A percentile compares a stretch with the other conserved stretches of the same genome.
Conservation (phyloP, 1,284 basidiomycete genomes). For the Ustilago lituana region DNA sequence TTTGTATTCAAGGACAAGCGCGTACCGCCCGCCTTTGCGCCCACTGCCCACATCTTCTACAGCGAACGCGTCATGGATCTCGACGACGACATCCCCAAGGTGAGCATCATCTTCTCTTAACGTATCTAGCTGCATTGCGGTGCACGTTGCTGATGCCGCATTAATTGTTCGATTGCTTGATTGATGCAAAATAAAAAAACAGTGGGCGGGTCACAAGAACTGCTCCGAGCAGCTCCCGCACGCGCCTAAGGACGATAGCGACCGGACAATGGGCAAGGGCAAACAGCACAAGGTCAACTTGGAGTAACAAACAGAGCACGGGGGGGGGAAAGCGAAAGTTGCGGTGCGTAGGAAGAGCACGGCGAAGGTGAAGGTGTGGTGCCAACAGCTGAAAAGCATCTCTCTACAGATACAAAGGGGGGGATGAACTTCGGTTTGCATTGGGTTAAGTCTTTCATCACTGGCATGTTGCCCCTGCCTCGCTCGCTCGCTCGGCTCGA, state of each 20-base stretch:
- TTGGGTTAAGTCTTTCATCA: no score
- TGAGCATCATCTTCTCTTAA: conserved; percentile 1
- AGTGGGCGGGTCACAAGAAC: conserved; percentile 46
- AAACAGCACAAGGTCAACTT: conserved; percentile 38
- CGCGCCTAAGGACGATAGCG: conserved; percentile 23
- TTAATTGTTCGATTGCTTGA: background rate
- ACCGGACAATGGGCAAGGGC: conserved; percentile 43
- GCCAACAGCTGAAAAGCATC: no score
- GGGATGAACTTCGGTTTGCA: no score
- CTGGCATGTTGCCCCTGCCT: no score
- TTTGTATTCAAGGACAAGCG: conserved; percentile 40
- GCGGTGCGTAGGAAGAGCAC: no score
- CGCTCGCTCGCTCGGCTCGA: no score
- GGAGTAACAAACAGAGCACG: no score
- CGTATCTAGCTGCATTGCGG: no score
- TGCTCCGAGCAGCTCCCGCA: conserved; percentile 33
- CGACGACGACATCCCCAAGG: conserved; percentile 48
- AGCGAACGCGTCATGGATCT: conserved; percentile 44
- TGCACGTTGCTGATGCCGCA: no score
- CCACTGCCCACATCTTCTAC: conserved; percentile 51
- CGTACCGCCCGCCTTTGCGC: conserved; percentile 36
- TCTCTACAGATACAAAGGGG: no score
- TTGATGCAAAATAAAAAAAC: background rate
- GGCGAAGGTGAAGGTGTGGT: no score
- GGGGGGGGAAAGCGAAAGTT: no score